phyloP scores from a whole-genome alignment of 78 protist species.

The Dictyostelium citrinum region DNA sequence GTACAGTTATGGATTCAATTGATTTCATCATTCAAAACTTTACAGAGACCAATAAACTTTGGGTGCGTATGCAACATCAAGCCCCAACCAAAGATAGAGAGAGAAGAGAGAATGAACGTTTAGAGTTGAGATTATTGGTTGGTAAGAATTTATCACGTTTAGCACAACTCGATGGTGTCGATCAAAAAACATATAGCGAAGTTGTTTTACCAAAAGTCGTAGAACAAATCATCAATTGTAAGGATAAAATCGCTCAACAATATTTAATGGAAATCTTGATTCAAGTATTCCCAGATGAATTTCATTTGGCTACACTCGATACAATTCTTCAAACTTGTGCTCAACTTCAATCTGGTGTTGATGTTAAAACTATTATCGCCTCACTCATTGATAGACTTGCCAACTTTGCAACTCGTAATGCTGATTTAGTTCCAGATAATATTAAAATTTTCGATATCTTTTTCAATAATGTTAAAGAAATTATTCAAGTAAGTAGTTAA shows the following conservation, averaged over 20 bases:
- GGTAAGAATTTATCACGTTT: constrained; percentile 95
- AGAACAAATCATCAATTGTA: constrained; percentile 91
- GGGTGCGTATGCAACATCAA: constrained; percentile 98
- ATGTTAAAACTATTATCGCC: constrained; percentile 89
- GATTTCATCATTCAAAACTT: constrained; percentile 95
- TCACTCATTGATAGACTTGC: constrained; percentile 92
- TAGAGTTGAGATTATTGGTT: constrained; percentile 92
- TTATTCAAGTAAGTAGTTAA: constrained; percentile 54
- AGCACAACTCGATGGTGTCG: constrained; percentile 92
- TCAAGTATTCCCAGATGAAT: constrained; percentile 98
- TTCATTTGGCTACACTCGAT: constrained; percentile 93
- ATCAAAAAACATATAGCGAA: constrained; percentile 39
- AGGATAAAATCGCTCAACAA: constrained; percentile 98
- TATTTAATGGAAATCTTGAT: constrained; percentile 96
- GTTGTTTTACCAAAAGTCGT: constrained; percentile 85
- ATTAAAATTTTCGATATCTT: constrained; percentile 87
- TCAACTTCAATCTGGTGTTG: constrained; percentile 88
- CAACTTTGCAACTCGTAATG: constrained; percentile 64
- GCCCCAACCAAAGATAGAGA: constrained; percentile 89
- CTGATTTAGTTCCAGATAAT: constrained; percentile 61
- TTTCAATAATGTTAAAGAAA: constrained; percentile 47
- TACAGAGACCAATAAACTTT: constrained; percentile 97
- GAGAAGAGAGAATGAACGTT: constrained; percentile 92
- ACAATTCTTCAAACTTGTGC: constrained; percentile 81
- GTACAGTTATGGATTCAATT: constrained; percentile 86